Conservation (phyloP, 495 filamentous ascomycete species). For the Daldinia bambusicola region DNA sequence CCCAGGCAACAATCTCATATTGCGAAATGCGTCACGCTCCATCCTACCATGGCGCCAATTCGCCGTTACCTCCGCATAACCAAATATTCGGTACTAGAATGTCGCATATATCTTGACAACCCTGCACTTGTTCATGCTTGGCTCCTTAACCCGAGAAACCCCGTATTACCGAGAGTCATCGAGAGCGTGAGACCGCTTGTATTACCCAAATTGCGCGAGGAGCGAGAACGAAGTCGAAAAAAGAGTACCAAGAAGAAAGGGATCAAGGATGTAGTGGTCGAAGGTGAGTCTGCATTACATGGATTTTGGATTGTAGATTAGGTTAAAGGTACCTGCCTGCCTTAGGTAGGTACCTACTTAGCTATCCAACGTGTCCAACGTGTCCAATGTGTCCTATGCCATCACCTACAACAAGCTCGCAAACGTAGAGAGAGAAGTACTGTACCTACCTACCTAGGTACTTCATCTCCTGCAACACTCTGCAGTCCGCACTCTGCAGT, state of each 20-base stretch:
- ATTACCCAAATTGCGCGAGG: slow-evolving; percentile 88
- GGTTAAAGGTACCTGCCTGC: too few species aligned
- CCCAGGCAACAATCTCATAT: background rate
- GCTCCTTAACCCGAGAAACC: slow-evolving; percentile 78
- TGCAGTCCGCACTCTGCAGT: slow-evolving; percentile 11
- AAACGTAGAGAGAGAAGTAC: slow-evolving; percentile 10
- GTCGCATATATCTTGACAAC: slow-evolving; percentile 92
- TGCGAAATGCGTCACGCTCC: slow-evolving; percentile 31
- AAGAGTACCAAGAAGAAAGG: slow-evolving; percentile 72
- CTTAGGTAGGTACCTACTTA: too few species aligned
- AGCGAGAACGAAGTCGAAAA: slow-evolving; percentile 74
- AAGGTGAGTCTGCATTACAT: slow-evolving; percentile 66
- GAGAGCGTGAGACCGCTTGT: slow-evolving; percentile 84
- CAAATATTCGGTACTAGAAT: slow-evolving; percentile 91
- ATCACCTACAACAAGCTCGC: too few species aligned
- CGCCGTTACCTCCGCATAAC: slow-evolving; percentile 85
- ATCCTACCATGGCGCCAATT: slow-evolving; percentile 75
- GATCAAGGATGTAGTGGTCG: slow-evolving; percentile 85
- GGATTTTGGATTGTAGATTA: too few species aligned
- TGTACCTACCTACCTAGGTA: too few species aligned
- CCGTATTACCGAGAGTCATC: slow-evolving; percentile 82
- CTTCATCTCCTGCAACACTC: slow-evolving; percentile 26
- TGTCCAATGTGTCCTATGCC: too few species aligned
- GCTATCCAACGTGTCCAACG: too few species aligned
- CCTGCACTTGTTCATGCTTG: slow-evolving; percentile 81